Evolutionary conservation across 2,329 filamentous ascomycete species (phyloP).

Genomic region (Epicoccum nigrum): DNA sequence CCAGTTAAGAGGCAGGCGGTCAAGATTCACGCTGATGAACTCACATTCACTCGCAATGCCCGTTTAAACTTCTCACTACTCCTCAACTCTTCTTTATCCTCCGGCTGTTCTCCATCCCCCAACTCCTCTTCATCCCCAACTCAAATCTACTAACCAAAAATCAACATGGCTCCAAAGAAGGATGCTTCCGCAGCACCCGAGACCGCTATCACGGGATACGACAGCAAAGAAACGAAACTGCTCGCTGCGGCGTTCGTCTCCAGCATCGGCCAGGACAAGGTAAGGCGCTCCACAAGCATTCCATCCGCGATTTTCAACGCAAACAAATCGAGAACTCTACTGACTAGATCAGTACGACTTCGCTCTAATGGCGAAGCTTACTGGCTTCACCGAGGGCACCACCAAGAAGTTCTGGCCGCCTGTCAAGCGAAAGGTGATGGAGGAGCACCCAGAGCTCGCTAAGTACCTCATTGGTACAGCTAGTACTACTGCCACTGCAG

Average conservation of each 20-base stretch:
- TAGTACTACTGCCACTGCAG: conserved; percentile 1
- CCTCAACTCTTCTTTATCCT: too few relatives aligned
- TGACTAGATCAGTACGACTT: conserved; percentile 35
- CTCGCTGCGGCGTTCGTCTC: conserved; percentile 42
- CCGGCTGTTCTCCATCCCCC: too few relatives aligned
- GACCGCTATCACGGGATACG: conserved; percentile 25
- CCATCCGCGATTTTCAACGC: background rate
- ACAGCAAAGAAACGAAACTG: conserved; percentile 34
- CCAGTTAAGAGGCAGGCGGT: background rate
- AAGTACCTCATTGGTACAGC: conserved; percentile 17
- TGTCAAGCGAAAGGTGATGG: conserved; percentile 39
- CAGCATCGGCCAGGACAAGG: conserved; percentile 36
- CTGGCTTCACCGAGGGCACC: conserved; percentile 37
- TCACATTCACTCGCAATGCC: background rate
- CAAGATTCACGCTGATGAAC: background rate
- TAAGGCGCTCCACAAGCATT: conserved; percentile 5
- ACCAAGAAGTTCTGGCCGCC: conserved; percentile 45
- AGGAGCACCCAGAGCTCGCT: conserved; percentile 31
- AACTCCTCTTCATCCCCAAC: too few relatives aligned
- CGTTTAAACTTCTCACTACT: background rate
- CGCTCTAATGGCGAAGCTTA: conserved; percentile 35
- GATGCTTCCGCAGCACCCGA: conserved; percentile 4
- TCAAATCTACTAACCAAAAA: background rate
- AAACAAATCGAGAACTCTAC: background rate
- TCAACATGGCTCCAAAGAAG: conserved; percentile 35